These are phyloP conservation scores for Barbatosphaeria neglecta DNA, from an alignment of 495 filamentous ascomycete genomes.

Conservation along the genomic window DNA sequence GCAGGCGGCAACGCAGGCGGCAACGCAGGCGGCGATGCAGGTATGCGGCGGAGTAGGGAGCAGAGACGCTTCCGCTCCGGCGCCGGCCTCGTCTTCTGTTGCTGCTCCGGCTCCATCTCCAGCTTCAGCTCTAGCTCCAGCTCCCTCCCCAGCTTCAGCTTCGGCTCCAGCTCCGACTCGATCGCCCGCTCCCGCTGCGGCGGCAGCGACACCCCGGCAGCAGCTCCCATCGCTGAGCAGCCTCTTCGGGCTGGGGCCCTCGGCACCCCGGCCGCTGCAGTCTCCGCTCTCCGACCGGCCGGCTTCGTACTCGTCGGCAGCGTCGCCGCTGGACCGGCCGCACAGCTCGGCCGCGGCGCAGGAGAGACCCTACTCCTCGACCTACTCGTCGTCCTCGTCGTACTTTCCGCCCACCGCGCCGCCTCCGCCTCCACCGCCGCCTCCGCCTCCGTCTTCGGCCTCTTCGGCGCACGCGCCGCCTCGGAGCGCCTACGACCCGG, in stretches of 20 bases:
- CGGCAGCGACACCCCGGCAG: conserved; percentile 20
- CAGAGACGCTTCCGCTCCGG: conserved; percentile 16
- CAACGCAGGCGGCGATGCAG: no score
- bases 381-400: conserved; percentile 28
- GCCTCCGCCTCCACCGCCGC: no score
- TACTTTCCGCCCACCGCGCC: conserved; percentile 30
- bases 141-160: no score
- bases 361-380: conserved; percentile 19
- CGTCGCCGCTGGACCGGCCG: conserved; percentile 33
- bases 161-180: no score
- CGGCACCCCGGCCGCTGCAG: conserved; percentile 24
- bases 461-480: conserved; percentile 16
- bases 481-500: conserved; percentile 28
- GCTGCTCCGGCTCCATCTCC: no score
- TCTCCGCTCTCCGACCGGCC: conserved; percentile 34
- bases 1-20: no score
- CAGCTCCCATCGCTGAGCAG: conserved; percentile 43
- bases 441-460: no score
- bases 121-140: no score
- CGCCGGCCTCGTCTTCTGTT: no score
- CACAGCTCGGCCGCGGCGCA: conserved; percentile 8
- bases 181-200: no score
- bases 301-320: conserved; percentile 22
- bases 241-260: conserved; percentile 36
- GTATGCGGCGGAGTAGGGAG: no score